Base-by-base conservation (phyloP, 306 rosid genomes). In the Citrullus amarus region DNA sequence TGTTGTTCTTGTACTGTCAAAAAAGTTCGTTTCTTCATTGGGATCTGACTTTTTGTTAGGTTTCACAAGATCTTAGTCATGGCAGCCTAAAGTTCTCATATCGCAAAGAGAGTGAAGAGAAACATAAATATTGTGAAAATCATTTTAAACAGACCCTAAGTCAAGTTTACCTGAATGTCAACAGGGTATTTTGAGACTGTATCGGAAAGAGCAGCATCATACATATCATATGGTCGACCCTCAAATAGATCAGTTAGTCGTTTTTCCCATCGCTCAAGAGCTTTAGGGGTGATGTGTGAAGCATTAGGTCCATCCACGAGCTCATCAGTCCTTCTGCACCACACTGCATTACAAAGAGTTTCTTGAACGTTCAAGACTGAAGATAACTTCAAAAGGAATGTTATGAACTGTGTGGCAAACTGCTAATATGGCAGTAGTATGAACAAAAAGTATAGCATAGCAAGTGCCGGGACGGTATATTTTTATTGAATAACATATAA, bases 271-370 rank as follows among this genome's bases (percentile, higher is more conserved):
- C 98, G 82, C 63, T 91, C 98, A n/a, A 95, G 90, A 4, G 97
- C 98, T 61, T 82, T 92, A 13, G 98, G 97, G 1, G 98, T 95
- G 36, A 92, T 92, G 84, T 92, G 93, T n/a, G 97, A 84, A 75
- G 98, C 96, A 44, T 95, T 95, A 28, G 98, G 98, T 5, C 98
- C 97, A 80, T 95, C 98, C 73, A 95, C 98, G 16, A 95, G 88
- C 61, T 95, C 98, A 58, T 95, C 97, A 1, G 98, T 95, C 77
- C 98, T 95, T 82, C 98, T 86, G 81, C 98, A 95, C 98, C 98
- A 95, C 73, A 95, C 98, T 95, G 79, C 85, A 88, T 8, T 34
- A 44, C 71, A 81, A 56, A 83, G 56, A 38, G 30, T 80, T 79
- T 79, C 46, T 54, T 68, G 65, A 79, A 39, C 39, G 76, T 22